Base-by-base conservation (phyloP, 1,284 basidiomycete species). In the Austroboletus novae-zelandiae region DNA sequence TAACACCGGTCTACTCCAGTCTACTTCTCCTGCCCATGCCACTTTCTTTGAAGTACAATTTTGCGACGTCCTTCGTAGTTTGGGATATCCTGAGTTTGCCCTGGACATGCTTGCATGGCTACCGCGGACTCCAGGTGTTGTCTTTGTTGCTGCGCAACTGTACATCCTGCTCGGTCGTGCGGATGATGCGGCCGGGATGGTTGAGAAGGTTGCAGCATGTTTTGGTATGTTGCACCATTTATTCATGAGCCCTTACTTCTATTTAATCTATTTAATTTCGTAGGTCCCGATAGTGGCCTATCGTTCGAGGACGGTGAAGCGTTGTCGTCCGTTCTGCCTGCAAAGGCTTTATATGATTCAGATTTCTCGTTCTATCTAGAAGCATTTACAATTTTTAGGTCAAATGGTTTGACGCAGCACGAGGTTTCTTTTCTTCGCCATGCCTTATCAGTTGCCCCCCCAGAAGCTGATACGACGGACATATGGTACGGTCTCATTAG, bases 401-500 rank as follows among this genome's bases (percentile, higher is more conserved):
- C 77, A 41, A 74, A 73, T 39, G 72, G 71, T 29, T 70, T 80
- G 51, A 76, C 83, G 17, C 72, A 72, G 27, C 76, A 89, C 37
- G 86, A 92, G 56, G 80, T 89, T 31, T 69, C 70, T 23, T 96
- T 95, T 63, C 81, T 88, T 45, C 81, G 86, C 56, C 74, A 88
- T 30, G 91, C 93, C 5, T 75, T 95, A 48, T 83, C 86, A n/a
- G 77, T 78, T 43, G 81, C 83, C 11, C 75, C 81, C 30, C 61
- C 66, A 27, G 76, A 74, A 25, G 68, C 71, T 18, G 80, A 87
- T 55, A 80, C 81, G 4, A 72, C 79, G 32, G 76, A 82, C 20
- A 68, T 96, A 40, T 95, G 92, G 91, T 78, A 77, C 51, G 84
- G 74, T 52, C 74, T 94, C n/a, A 89, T 89, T 68, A 80, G 84